These are phyloP conservation scores for Dactylis glomerata DNA, from an alignment of 176 grass and related monocot genomes.

Conservation along the genomic window DNA sequence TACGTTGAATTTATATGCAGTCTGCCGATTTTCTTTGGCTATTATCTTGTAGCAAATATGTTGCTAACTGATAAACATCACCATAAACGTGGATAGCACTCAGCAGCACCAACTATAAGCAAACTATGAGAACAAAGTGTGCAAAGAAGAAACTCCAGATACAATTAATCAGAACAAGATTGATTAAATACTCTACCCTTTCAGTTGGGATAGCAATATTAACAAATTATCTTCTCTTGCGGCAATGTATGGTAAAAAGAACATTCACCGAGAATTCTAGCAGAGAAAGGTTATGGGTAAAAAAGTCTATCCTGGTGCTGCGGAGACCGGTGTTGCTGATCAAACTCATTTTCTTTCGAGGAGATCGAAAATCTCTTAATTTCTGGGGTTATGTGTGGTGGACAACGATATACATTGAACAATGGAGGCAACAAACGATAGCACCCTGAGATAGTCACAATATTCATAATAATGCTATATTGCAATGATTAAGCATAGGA, in stretches of 20 bases:
- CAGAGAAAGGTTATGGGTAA: neutral
- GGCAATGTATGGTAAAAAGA: neutral
- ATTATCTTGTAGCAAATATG: conserved; percentile 2
- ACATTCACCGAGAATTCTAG: neutral
- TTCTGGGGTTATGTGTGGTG: neutral
- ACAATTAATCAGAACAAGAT: neutral
- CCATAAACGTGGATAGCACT: neutral
- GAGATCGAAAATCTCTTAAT: neutral
- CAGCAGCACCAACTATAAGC: neutral
- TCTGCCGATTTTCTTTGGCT: neutral
- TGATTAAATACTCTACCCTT: neutral
- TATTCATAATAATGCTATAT: neutral
- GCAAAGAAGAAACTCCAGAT: neutral
- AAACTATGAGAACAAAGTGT: neutral
- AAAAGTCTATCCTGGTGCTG: neutral
- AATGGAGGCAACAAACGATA: neutral
- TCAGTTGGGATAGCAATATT: neutral
- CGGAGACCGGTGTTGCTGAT: neutral
- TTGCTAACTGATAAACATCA: neutral
- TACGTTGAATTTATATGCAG: neutral
- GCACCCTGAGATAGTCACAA: neutral
- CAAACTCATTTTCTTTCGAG: neutral
- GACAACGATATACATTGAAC: neutral
- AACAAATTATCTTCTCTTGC: neutral
- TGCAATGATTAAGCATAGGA: neutral